Conservation (phyloP, 257 asterid genomes). For the Solanum virginianum region DNA sequence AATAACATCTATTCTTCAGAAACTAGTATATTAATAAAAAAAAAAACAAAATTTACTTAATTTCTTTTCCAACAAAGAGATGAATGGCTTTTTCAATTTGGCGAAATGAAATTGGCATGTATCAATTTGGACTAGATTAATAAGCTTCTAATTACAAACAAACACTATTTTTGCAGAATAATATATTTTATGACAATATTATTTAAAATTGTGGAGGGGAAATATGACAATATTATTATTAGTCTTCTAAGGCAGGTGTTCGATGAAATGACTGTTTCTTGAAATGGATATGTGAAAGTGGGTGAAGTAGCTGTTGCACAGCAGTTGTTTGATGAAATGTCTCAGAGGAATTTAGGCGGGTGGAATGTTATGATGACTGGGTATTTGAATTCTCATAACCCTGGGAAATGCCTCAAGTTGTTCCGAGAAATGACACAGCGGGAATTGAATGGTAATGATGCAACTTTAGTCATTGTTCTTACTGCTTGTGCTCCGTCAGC, state of each 20-base stretch:
- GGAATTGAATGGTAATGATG: conserved; percentile 19
- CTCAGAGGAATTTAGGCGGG: conserved; percentile 32
- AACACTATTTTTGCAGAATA: too few species aligned
- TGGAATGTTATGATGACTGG: conserved; percentile 60
- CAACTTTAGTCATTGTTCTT: conserved; percentile 35
- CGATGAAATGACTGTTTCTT: conserved; percentile 56
- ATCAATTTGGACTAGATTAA: too few species aligned
- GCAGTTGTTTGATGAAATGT: conserved; percentile 44
- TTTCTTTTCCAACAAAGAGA: too few species aligned
- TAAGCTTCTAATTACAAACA: too few species aligned
- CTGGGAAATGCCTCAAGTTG: conserved; percentile 50
- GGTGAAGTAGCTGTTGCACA: conserved; percentile 51
- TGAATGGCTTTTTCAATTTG: too few species aligned
- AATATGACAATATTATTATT: not conserved
- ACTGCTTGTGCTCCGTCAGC: conserved; percentile 61
- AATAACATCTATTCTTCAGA: too few species aligned
- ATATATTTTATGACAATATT: too few species aligned
- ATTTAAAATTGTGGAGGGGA: too few species aligned
- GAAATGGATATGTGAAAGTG: conserved; percentile 31
- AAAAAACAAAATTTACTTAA: too few species aligned
- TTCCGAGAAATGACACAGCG: conserved; percentile 39
- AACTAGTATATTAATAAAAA: too few species aligned
- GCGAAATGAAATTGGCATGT: too few species aligned
- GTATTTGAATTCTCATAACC: conserved; percentile 37
- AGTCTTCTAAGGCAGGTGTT: conserved; percentile 20